A percentile compares a stretch with the other conserved stretches of the same genome.
phyloP scores from a whole-genome alignment of 371 early-diverging fungal genomes.

The Cokeromyces recurvatus region DNA sequence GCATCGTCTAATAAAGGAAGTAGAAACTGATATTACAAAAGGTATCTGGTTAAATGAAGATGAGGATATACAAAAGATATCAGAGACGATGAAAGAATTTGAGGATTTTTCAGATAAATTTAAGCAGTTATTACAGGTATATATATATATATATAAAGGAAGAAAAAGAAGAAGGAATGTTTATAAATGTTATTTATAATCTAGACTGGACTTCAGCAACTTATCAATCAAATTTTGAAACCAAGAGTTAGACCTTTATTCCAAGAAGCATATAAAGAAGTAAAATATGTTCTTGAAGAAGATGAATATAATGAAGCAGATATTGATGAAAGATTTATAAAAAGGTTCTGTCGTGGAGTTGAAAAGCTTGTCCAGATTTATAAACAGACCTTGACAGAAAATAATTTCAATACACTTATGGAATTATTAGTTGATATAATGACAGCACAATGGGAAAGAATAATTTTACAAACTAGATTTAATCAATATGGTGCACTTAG shows the following conservation, averaged over 20 bases:
- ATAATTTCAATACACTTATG: slow-evolving; percentile 65
- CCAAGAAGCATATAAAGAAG: slow-evolving; percentile 76
- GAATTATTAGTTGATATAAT: slow-evolving; percentile 58
- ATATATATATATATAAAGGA: no score
- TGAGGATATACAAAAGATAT: slow-evolving; percentile 45
- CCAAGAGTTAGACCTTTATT: slow-evolving; percentile 75
- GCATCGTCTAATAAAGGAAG: slow-evolving; percentile 59
- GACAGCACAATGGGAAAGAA: slow-evolving; percentile 81
- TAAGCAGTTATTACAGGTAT: slow-evolving; percentile 58
- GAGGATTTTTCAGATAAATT: slow-evolving; percentile 58
- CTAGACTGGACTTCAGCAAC: slow-evolving; percentile 74
- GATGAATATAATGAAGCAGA: slow-evolving; percentile 89
- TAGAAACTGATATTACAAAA: slow-evolving; percentile 48
- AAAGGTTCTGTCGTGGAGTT: slow-evolving; percentile 70
- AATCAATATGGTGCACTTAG: slow-evolving; percentile 80
- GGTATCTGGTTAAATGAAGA: slow-evolving; percentile 43
- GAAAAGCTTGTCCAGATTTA: slow-evolving; percentile 45
- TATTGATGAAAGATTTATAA: slow-evolving; percentile 70
- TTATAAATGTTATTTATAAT: no score
- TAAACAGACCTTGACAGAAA: slow-evolving; percentile 53
- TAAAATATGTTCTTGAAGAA: slow-evolving; percentile 84
- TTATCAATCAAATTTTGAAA: slow-evolving; percentile 74
- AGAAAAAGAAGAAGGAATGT: no score
- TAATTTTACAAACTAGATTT: slow-evolving; percentile 80
- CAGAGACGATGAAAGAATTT: slow-evolving; percentile 44